Evolutionary conservation across 164 flowering plant species (phyloP), one percentile per base, ranked within the genome.

Genomic region (Nymphaea colorata): DNA sequence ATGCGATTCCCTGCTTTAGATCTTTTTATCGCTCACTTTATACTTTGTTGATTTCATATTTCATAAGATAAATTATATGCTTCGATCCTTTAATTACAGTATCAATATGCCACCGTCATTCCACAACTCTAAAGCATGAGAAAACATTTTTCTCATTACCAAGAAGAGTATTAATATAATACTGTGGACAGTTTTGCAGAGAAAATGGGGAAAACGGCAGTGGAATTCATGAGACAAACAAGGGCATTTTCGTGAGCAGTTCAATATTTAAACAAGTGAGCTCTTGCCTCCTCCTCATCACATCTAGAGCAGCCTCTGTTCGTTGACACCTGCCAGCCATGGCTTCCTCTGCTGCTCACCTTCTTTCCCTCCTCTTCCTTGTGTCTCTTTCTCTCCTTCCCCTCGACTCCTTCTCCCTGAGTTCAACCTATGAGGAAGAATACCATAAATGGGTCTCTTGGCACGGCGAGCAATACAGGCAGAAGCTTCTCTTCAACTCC

Each of bases 401-500:
- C 60, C 53, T 55, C n/a, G 42, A 63, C 43, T 59, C 47, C 44
- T 14, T 68, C 43, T 72, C 75, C 55, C 63, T 57, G 67, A 66
- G 53, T 61, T 25, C 41, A 42, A 61, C 63, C 25, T 14, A 64
- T 18, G 69, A 64, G 44, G 25, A 17, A 5, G 75, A 76, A 61
- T 82, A 41, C 68, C 61, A 73, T 45, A 79, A 70, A 69, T 82
- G 83, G 88, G 64, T 82, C 6, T 76, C 82, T 0, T 82, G 88
- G 86, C 82, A 82, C 61, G 70, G 76, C 4, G 57, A 76, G 44
- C 76, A 78, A 53, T 42, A 81, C 64, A 67, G 41, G 5, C 68
- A 15, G 51, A 74, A 69, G 66, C 47, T 64, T 41, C 5, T 25
- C 3, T 12, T 62, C 42, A 64, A 61, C 66, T 25, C 36, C 36